phyloP scores from a whole-genome alignment of 768 basidiomycete genomes.

The Boletus barrowsii region DNA sequence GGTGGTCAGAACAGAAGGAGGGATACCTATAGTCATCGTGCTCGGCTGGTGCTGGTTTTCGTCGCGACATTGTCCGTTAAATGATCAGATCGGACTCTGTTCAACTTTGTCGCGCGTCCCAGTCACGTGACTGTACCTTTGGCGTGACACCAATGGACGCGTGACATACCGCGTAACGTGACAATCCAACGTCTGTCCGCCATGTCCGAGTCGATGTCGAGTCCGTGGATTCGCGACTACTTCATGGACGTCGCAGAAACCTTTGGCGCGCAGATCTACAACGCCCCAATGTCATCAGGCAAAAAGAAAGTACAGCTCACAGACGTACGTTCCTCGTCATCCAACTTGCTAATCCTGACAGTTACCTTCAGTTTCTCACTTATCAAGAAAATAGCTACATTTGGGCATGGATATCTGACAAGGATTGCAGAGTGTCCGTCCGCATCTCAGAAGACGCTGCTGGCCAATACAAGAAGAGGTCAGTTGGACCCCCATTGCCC shows the following conservation, averaged over 20 bases:
- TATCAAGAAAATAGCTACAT: conserved; percentile 44
- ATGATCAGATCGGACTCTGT: neutral
- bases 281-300: conserved; percentile 24
- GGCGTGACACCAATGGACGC: conserved; percentile 18
- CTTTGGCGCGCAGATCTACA: conserved; percentile 44
- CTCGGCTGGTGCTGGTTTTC: conserved; percentile 22
- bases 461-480: conserved; percentile 37
- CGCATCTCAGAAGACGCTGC: conserved; percentile 55
- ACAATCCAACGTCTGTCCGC: conserved; percentile 4
- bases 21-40: conserved; percentile 3
- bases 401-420: conserved; percentile 68
- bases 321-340: conserved; percentile 38
- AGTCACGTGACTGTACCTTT: conserved; percentile 16
- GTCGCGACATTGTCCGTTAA: conserved; percentile 10
- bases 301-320: conserved; percentile 57
- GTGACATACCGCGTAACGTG: conserved; percentile 17
- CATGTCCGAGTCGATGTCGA: conserved; percentile 39
- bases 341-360: neutral
- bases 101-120: conserved; percentile 5
- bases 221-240: conserved; percentile 59
- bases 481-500: conserved; percentile 17
- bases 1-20: neutral
- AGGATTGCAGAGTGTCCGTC: conserved; percentile 45
- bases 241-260: conserved; percentile 48
- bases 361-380: conserved; percentile 51